Evolutionary conservation across 371 early-diverging fungal species (phyloP).

Genomic region (Saksenaea vasiformis): DNA sequence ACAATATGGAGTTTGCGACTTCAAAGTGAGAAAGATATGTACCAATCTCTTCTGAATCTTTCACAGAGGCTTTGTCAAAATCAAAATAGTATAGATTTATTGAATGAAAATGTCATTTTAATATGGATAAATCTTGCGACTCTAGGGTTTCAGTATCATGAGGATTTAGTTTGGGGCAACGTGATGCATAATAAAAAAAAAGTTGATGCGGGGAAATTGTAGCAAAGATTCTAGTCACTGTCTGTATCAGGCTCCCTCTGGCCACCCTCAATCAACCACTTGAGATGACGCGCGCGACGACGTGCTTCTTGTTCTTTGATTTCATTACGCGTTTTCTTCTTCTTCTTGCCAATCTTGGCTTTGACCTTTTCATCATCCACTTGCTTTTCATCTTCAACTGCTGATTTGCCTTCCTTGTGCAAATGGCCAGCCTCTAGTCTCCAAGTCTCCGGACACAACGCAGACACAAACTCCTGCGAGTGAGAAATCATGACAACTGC

Average conservation of each 20-base stretch:
- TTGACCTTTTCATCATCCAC: slow-evolving; percentile 63
- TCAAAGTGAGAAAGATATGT: too few relatives aligned
- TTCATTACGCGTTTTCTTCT: slow-evolving; percentile 81
- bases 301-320: slow-evolving; percentile 69
- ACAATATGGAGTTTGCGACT: too few relatives aligned
- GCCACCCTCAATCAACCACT: slow-evolving; percentile 76
- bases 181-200: background rate
- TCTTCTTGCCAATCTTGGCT: slow-evolving; percentile 75
- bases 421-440: slow-evolving; percentile 65
- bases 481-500: slow-evolving; percentile 90
- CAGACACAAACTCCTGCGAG: slow-evolving; percentile 79
- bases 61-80: too few relatives aligned
- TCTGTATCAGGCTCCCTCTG: slow-evolving; percentile 70
- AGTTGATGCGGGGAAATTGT: background rate
- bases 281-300: slow-evolving; percentile 69
- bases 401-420: slow-evolving; percentile 55
- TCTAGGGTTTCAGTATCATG: too few relatives aligned
- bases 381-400: slow-evolving; percentile 63
- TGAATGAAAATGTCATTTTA: too few relatives aligned
- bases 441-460: slow-evolving; percentile 83
- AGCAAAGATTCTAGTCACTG: slow-evolving; percentile 57
- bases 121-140: background rate
- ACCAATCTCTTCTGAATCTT: too few relatives aligned
- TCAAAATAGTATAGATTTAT: too few relatives aligned
- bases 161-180: too few relatives aligned